phyloP scores from a whole-genome alignment of 345 rosid genomes.

The Ricinus communis region DNA sequence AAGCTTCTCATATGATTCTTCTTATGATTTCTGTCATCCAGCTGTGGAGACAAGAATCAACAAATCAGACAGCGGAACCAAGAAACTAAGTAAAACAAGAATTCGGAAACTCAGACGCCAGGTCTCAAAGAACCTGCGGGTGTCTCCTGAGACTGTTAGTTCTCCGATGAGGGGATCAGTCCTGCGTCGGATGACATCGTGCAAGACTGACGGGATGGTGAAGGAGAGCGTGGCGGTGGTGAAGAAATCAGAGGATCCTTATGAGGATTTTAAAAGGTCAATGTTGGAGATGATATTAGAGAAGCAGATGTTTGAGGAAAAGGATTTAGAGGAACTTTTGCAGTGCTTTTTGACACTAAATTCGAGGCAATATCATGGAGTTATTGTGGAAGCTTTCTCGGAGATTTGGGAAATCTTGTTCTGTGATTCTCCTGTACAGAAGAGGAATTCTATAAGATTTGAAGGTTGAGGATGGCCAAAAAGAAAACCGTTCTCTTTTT shows the following conservation, averaged over 20 bases:
- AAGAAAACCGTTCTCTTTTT: not conserved
- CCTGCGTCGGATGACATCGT: slow-evolving; percentile 15
- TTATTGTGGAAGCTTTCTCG: slow-evolving; percentile 52
- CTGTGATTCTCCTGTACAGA: slow-evolving; percentile 26
- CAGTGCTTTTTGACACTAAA: slow-evolving; percentile 54
- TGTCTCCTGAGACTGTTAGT: slow-evolving; percentile 10
- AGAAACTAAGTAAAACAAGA: slow-evolving; percentile 13
- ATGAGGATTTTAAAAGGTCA: slow-evolving; percentile 55
- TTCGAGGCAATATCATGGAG: slow-evolving; percentile 43
- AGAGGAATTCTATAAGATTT: not conserved
- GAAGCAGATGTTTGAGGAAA: slow-evolving; percentile 43
- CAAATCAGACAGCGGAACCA: not conserved
- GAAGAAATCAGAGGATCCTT: slow-evolving; percentile 55
- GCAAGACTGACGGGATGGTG: slow-evolving; percentile 28
- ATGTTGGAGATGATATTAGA: slow-evolving; percentile 67
- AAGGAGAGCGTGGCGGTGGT: slow-evolving; percentile 54
- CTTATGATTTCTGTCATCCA: slow-evolving; percentile 15
- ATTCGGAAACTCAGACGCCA: slow-evolving; percentile 18
- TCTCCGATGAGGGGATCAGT: slow-evolving; percentile 17
- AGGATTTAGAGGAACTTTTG: slow-evolving; percentile 54
- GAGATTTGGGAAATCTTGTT: slow-evolving; percentile 56
- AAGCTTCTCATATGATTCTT: slow-evolving; percentile 33
- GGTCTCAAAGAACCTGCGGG: slow-evolving; percentile 14
- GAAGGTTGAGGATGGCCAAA: not conserved
- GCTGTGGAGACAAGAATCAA: not conserved